Evolutionary conservation across 2,329 filamentous ascomycete species (phyloP), one percentile per base, ranked within the genome.

Genomic region (Beauveria caledonica): DNA sequence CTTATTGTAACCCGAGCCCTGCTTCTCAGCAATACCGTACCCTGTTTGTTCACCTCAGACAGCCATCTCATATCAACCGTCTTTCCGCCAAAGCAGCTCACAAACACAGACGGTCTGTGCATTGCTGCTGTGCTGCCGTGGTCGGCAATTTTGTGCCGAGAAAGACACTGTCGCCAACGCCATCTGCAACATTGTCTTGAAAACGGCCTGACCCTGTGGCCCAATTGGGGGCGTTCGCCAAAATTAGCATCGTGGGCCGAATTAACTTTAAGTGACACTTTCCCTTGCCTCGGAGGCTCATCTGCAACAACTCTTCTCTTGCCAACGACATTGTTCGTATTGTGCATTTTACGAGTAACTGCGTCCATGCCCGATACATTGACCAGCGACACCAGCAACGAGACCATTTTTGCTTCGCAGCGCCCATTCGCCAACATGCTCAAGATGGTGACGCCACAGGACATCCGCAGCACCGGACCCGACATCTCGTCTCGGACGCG

Each of bases 401-500:
- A 62, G 6, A 29, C 56, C 23, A 33, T 29, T n/a, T 42, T 58
- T 17, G 19, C 51, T 51, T 39, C 46, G 23, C 46, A 59, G 63
- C 29, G 66, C 64, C 62, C 65, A 52, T 15, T 44, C 33, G 52
- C 67, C 52, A 70, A 65, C 42, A 66, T 69, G 39, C 64, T 63
- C 51, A 59, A 61, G 53, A 68, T 67, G 58, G 65, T 65, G 46
- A 64, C 65, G 52, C 62, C 51, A 44, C 62, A 61, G 52, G 55
- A 64, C 39, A 58, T 68, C 39, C 67, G 69, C 57, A 75, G 72
- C 62, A 70, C 75, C 55, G 75, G 74, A 63, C 76, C 73, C 19
- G 76, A 78, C 50, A 66, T 79, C 60, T 80, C 78, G 61, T 77
- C 78, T 29, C 70, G 69, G 58, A 73, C 77, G 7, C 61, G 67